Conservation (phyloP, 805 yeast genomes). For the Pichia rugopelliculosa region DNA sequence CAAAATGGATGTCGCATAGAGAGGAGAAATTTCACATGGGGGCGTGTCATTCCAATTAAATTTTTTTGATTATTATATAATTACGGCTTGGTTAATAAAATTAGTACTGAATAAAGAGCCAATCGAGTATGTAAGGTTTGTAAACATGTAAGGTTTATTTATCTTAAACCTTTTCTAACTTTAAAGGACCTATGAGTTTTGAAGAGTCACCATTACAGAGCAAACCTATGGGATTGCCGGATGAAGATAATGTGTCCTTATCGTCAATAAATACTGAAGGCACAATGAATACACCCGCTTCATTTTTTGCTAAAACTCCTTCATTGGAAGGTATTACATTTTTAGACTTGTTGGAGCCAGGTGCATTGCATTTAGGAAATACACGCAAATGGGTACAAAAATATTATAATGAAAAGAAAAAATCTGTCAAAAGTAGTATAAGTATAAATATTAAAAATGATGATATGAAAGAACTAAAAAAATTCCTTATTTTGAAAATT, state of each 20-base stretch:
- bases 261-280: neutral
- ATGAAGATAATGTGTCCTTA: neutral
- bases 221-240: neutral
- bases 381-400: constrained; percentile 25
- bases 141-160: neutral
- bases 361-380: constrained; percentile 17
- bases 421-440: constrained; percentile 9
- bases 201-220: neutral
- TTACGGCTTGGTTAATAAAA: no score
- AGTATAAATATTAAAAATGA: constrained; percentile 22
- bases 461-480: constrained; percentile 23
- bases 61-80: no score
- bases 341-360: constrained; percentile 28
- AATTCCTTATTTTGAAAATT: constrained; percentile 22
- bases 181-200: no score
- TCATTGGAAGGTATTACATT: constrained; percentile 24
- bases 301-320: constrained; percentile 9
- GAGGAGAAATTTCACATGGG: no score
- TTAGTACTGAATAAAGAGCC: no score
- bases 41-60: no score
- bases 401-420: constrained; percentile 21
- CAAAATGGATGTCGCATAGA: neutral
- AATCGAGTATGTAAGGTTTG: no score
- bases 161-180: no score
- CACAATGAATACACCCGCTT: constrained; percentile 1